Evolutionary conservation across 2,329 filamentous ascomycete genomes (phyloP).

Genomic region (Hymenoscyphus occultus): DNA sequence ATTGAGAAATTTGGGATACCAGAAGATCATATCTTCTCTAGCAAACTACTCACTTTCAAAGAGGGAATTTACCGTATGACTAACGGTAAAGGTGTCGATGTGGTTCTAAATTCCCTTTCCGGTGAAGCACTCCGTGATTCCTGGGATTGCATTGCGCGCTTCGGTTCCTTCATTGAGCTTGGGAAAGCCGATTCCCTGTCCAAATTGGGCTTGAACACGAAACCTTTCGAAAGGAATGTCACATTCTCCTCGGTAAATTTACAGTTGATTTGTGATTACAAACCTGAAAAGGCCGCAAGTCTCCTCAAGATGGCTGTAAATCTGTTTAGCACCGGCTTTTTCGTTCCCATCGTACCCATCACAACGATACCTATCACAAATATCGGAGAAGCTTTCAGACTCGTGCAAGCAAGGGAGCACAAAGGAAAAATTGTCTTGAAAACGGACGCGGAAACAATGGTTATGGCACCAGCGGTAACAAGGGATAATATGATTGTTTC

Average conservation of each 20-base stretch:
- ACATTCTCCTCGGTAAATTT: constrained; percentile 13
- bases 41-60: constrained; percentile 33
- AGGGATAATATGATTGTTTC: constrained; percentile 11
- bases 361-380: constrained; percentile 38
- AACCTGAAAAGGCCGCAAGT: constrained; percentile 8
- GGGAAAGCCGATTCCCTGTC: constrained; percentile 25
- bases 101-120: constrained; percentile 8
- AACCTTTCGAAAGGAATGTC: constrained; percentile 9
- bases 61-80: constrained; percentile 31
- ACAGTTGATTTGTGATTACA: background rate
- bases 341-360: constrained; percentile 31
- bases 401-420: constrained; percentile 18
- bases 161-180: constrained; percentile 39
- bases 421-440: constrained; percentile 20
- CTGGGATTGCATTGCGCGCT: constrained; percentile 40
- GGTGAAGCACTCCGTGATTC: constrained; percentile 38
- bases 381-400: constrained; percentile 25
- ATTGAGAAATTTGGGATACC: constrained; percentile 25
- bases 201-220: constrained; percentile 27
- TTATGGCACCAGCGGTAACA: constrained; percentile 7
- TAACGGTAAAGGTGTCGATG: constrained; percentile 8
- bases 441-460: constrained; percentile 10
- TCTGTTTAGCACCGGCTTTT: constrained; percentile 12
- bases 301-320: constrained; percentile 22
- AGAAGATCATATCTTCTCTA: constrained; percentile 15